A percentile compares a stretch with the other conserved stretches of the same genome.
phyloP scores from a whole-genome alignment of 192 early-diverging fungal species.

The Physocladia obscura region DNA sequence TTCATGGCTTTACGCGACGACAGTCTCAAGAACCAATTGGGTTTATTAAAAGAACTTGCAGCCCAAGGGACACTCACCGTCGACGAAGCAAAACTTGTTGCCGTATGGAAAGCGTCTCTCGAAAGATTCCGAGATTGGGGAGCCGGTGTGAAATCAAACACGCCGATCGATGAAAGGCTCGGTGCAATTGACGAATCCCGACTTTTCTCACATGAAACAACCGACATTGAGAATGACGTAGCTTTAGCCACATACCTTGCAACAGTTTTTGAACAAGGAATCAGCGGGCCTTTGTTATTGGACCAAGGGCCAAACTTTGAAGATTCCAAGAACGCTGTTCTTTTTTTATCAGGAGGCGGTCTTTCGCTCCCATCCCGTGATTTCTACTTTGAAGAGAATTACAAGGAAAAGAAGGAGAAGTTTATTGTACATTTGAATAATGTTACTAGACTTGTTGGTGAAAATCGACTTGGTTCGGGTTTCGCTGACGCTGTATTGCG shows the following conservation, averaged over 20 bases:
- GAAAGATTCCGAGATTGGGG: constrained; percentile 8
- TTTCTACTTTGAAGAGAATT: constrained; percentile 26
- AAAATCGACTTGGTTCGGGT: background rate
- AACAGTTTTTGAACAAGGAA: background rate
- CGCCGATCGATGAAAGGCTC: background rate
- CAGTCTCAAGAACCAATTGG: constrained; percentile 13
- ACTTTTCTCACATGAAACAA: too few species aligned
- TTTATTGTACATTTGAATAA: background rate
- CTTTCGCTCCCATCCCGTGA: constrained; percentile 12
- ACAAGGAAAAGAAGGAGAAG: background rate
- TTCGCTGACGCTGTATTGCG: constrained; percentile 12
- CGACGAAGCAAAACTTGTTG: constrained; percentile 5
- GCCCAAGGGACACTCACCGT: background rate
- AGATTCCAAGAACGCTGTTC: background rate
- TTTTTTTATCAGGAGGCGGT: background rate
- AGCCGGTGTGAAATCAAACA: background rate
- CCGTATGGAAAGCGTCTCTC: constrained; percentile 17
- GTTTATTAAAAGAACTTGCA: background rate
- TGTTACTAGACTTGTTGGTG: constrained; percentile 4
- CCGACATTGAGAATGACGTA: background rate
- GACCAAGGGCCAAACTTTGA: background rate
- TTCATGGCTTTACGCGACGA: constrained; percentile 8
- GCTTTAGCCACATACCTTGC: constrained; percentile 3
- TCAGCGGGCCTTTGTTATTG: background rate
- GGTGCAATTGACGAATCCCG: background rate